Percentiles rank a stretch among this genome's conserved stretches.
Conservation (phyloP, 306 rosid genomes). For the Lathyrus oleraceus region DNA sequence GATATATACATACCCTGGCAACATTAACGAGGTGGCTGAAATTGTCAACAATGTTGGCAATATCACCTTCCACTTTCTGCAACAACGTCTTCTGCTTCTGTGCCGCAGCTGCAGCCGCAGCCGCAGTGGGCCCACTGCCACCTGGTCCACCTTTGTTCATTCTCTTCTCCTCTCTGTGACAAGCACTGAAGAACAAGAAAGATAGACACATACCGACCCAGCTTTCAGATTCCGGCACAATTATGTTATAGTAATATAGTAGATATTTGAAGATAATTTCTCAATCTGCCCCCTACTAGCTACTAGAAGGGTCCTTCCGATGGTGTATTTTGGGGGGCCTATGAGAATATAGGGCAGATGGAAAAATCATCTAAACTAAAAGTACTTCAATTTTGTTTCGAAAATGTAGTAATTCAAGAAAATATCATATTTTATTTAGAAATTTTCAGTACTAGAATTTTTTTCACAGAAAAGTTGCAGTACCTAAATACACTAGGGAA, state of each 20-base stretch:
- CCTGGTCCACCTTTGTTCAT: slow-evolving; percentile 60
- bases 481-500: not conserved
- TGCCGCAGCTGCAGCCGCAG: slow-evolving; percentile 49
- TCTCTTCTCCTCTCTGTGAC: slow-evolving; percentile 10
- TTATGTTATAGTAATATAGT: no score
- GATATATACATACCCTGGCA: slow-evolving; percentile 56
- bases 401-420: not conserved
- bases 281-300: no score
- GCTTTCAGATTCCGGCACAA: not conserved
- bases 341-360: no score
- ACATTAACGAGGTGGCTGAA: slow-evolving; percentile 86
- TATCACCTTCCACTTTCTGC: slow-evolving; percentile 68
- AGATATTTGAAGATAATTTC: no score
- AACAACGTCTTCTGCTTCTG: slow-evolving; percentile 85
- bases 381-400: not conserved
- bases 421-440: not conserved
- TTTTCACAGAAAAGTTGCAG: not conserved
- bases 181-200: slow-evolving; percentile 1
- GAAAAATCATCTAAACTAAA: no score
- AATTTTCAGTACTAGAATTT: not conserved
- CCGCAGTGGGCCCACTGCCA: slow-evolving; percentile 56
- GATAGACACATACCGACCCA: not conserved
- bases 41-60: slow-evolving; percentile 74
- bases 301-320: no score
- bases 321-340: no score